Percentiles rank a stretch among this genome's conserved stretches.
Conservation (phyloP, 2,329 filamentous ascomycete species). For the Phyllosticta capitalensis region DNA sequence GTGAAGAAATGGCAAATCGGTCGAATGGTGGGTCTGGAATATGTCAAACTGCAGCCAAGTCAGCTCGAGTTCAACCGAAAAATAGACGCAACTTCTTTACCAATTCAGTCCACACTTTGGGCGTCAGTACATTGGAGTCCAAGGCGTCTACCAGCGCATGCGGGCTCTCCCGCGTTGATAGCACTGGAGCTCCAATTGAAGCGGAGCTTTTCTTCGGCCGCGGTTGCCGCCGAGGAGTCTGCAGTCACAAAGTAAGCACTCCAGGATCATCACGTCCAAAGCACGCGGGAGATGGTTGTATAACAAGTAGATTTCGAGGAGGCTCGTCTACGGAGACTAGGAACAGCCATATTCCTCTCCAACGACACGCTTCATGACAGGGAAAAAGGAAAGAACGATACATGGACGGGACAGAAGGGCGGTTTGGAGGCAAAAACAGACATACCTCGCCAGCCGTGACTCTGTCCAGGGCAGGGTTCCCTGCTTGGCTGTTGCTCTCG, state of each 20-base stretch:
- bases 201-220: conserved; percentile 31
- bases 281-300: conserved; percentile 2
- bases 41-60: conserved; percentile 43
- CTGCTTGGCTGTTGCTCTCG: conserved; percentile 14
- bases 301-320: conserved; percentile 8
- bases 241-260: conserved; percentile 7
- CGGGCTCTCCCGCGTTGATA: conserved; percentile 36
- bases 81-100: neutral
- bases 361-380: neutral
- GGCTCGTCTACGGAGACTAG: conserved; percentile 8
- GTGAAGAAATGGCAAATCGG: conserved; percentile 64
- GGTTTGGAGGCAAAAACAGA: conserved; percentile 6
- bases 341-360: conserved; percentile 1
- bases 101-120: conserved; percentile 57
- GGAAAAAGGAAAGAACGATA: neutral
- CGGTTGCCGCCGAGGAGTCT: conserved; percentile 10
- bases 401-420: neutral
- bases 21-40: conserved; percentile 61
- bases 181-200: conserved; percentile 25
- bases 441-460: conserved; percentile 9
- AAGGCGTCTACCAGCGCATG: conserved; percentile 47
- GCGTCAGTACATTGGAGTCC: conserved; percentile 51
- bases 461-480: conserved; percentile 2
- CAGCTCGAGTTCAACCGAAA: conserved; percentile 14
- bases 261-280: conserved; percentile 1